Evolutionary conservation across 139 green algal genomes (phyloP).

Genomic region (Spirogloea muscicola): DNA sequence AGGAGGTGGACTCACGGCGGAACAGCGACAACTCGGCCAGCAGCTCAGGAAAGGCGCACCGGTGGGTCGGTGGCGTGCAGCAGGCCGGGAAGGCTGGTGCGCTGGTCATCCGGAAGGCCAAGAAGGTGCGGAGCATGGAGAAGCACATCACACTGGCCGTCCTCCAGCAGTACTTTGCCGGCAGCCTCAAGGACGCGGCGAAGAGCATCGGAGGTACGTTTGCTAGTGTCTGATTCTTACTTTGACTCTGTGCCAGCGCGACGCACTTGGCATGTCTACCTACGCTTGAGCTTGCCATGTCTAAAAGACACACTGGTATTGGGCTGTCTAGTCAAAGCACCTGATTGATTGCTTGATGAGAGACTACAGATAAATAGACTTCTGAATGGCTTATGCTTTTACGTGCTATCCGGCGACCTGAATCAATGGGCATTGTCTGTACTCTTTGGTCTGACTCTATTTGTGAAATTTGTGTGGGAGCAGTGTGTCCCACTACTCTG

Average conservation of each 20-base stretch:
- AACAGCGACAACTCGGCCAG: not conserved
- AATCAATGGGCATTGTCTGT: not conserved
- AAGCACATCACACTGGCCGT: conserved; percentile 35
- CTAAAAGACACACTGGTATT: no score
- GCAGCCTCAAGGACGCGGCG: conserved; percentile 45
- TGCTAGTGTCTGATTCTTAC: not conserved
- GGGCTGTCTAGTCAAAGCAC: not conserved
- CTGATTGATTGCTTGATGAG: not conserved
- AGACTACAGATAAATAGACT: not conserved
- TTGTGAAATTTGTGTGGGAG: no score
- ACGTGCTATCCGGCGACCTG: not conserved
- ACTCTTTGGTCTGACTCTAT: not conserved
- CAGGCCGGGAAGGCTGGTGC: not conserved
- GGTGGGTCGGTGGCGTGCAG: not conserved
- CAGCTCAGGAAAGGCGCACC: not conserved
- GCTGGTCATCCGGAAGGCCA: not conserved
- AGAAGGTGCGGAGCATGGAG: conserved; percentile 22
- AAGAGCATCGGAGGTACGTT: conserved; percentile 40
- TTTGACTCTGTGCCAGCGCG: not conserved
- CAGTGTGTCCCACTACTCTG: conserved; percentile 56
- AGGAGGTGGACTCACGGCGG: no score
- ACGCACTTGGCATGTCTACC: not conserved
- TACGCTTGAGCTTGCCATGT: no score
- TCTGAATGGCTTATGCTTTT: not conserved
- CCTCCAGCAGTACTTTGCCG: conserved; percentile 47